Evolutionary conservation across 176 grass and related monocot species (phyloP).

Genomic region (Cymbopogon citratus): DNA sequence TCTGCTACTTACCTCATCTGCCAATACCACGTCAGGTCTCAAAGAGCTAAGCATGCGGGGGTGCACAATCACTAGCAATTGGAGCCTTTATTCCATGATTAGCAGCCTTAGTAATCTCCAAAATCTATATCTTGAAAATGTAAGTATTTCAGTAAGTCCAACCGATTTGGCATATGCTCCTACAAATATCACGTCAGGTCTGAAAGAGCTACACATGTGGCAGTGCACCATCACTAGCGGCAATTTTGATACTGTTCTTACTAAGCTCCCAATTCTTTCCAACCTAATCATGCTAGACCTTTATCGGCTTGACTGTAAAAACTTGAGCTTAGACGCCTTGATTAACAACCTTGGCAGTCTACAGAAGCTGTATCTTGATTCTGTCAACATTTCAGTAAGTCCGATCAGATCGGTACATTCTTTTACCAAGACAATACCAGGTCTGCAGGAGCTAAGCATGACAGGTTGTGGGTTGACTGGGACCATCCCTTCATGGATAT

Average conservation of each 20-base stretch:
- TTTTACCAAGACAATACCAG: background rate
- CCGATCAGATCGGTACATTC: background rate
- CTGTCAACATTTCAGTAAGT: background rate
- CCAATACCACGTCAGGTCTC: too few relatives aligned
- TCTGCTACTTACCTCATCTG: too few relatives aligned
- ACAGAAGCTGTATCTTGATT: background rate
- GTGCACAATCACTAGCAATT: too few relatives aligned
- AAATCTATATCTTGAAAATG: conserved; percentile 24
- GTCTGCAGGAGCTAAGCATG: conserved; percentile 33
- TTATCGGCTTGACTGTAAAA: background rate
- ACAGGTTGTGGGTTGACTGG: conserved; percentile 17
- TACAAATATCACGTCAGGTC: background rate
- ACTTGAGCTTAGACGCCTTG: background rate
- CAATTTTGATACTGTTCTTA: conserved; percentile 15
- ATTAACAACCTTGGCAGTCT: background rate
- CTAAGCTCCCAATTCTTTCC: background rate
- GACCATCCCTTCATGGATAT: conserved; percentile 19
- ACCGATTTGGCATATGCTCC: background rate
- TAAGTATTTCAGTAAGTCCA: background rate
- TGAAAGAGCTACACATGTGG: conserved; percentile 28
- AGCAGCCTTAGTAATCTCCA: too few relatives aligned
- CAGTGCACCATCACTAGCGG: conserved; percentile 17
- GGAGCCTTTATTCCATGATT: too few relatives aligned
- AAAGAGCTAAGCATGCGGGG: too few relatives aligned
- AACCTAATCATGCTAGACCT: background rate